Conservation (phyloP, 2,329 filamentous ascomycete genomes). For the Thermomyces lanuginosus region DNA sequence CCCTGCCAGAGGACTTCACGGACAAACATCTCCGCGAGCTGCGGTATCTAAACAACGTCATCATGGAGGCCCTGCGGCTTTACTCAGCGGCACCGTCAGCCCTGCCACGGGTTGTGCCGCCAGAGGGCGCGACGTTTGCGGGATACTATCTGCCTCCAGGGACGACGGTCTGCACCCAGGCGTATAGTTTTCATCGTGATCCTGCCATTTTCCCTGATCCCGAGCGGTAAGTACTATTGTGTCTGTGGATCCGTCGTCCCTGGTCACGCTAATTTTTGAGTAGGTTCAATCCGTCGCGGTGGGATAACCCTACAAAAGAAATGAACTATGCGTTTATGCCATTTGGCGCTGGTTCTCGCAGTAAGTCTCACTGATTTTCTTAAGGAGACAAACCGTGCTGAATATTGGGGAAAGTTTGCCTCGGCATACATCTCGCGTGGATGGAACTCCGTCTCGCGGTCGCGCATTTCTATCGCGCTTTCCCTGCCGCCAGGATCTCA, state of each 20-base stretch:
- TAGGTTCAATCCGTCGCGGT: constrained; percentile 35
- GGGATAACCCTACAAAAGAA: constrained; percentile 22
- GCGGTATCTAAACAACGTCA: constrained; percentile 38
- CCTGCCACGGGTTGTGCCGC: constrained; percentile 37
- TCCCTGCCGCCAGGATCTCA: constrained; percentile 2
- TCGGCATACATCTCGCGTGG: constrained; percentile 49
- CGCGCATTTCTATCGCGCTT: constrained; percentile 32
- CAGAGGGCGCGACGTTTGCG: constrained; percentile 23
- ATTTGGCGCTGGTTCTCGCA: constrained; percentile 49
- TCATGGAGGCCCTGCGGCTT: constrained; percentile 44
- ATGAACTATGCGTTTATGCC: constrained; percentile 45
- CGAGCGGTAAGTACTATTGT: constrained; percentile 11
- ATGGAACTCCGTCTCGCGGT: constrained; percentile 38
- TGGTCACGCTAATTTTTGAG: background rate
- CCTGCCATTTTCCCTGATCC: constrained; percentile 32
- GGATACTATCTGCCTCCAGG: constrained; percentile 34
- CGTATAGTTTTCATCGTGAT: constrained; percentile 39
- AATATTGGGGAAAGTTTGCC: constrained; percentile 30
- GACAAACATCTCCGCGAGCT: constrained; percentile 34
- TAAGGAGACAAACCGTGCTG: background rate
- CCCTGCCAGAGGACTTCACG: constrained; percentile 17
- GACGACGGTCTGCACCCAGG: constrained; percentile 35
- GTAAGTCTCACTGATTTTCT: background rate
- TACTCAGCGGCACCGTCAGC: constrained; percentile 41
- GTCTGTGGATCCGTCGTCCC: background rate